A percentile compares a stretch with the other conserved stretches of the same genome.
These are phyloP conservation scores for Ramularia collo-cygni DNA, from an alignment of 2,329 filamentous ascomycete species.

Conservation along the genomic window DNA sequence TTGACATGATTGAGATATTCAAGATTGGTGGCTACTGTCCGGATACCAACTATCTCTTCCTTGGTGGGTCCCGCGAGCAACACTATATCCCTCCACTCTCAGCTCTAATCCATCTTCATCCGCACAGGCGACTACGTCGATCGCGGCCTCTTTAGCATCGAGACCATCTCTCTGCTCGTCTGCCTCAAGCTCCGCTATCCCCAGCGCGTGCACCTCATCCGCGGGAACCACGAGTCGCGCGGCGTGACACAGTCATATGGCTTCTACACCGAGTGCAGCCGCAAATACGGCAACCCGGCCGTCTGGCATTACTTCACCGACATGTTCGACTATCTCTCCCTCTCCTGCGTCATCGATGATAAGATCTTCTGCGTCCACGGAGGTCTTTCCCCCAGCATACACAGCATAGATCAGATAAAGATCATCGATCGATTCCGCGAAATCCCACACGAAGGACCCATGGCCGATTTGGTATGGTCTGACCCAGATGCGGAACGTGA, in stretches of 20 bases:
- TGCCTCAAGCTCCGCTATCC: conserved; percentile 97
- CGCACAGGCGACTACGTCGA: conserved; percentile 64
- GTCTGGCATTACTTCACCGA: conserved; percentile 99
- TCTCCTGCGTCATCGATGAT: conserved; percentile 96
- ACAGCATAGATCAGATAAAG: conserved; percentile 98
- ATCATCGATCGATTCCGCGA: conserved; percentile 98
- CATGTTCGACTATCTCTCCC: conserved; percentile 97
- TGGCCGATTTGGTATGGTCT: conserved; percentile 99
- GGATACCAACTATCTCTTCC: conserved; percentile 96
- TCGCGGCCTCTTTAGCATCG: conserved; percentile 95
- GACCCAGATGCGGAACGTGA: conserved; percentile 96
- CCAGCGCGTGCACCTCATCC: conserved; percentile 88
- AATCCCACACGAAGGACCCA: conserved; percentile 96
- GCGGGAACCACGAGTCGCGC: conserved; percentile 95
- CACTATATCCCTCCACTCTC: neutral
- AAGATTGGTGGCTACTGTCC: conserved; percentile 96
- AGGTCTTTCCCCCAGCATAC: conserved; percentile 65
- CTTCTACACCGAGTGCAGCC: conserved; percentile 96
- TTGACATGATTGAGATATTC: conserved; percentile 98
- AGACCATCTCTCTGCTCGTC: conserved; percentile 95
- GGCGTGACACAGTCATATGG: conserved; percentile 98
- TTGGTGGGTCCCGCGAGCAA: conserved; percentile 54
- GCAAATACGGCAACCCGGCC: conserved; percentile 97
- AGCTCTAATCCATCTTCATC: conserved; percentile 3
- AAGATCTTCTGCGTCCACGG: conserved; percentile 99